These are phyloP conservation scores for Podospora pseudocomata DNA, from an alignment of 495 filamentous ascomycete genomes.

Conservation along the genomic window DNA sequence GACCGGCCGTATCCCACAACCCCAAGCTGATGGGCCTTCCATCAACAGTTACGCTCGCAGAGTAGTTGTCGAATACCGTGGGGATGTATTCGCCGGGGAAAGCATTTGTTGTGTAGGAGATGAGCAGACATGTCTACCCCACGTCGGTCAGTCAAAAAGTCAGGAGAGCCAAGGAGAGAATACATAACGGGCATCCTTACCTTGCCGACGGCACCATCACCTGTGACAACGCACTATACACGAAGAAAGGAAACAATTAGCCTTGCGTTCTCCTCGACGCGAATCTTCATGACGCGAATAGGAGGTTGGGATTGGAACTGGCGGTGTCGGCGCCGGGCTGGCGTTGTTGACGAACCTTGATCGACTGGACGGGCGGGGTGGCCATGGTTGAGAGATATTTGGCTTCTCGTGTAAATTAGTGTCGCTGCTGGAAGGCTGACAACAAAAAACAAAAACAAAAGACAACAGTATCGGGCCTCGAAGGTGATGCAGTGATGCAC, in stretches of 20 bases:
- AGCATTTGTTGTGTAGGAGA: slow-evolving; percentile 98
- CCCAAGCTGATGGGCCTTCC: slow-evolving; percentile 94
- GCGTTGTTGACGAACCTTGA: slow-evolving; percentile 47
- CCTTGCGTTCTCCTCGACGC: background rate
- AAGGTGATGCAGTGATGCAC: slow-evolving; percentile 11
- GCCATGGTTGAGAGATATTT: slow-evolving; percentile 41
- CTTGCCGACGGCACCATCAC: slow-evolving; percentile 98
- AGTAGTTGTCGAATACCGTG: slow-evolving; percentile 99
- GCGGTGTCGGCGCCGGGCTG: slow-evolving; percentile 16
- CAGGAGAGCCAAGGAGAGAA: background rate
- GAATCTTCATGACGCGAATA: background rate
- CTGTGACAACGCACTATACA: slow-evolving; percentile 90
- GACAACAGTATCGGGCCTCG: slow-evolving; percentile 9
- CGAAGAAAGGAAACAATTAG: slow-evolving; percentile 11
- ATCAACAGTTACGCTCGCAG: slow-evolving; percentile 97
- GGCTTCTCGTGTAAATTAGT: background rate
- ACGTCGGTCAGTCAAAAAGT: slow-evolving; percentile 13
- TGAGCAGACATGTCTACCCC: slow-evolving; percentile 92
- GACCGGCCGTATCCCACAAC: slow-evolving; percentile 97
- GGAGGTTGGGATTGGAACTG: slow-evolving; percentile 12
- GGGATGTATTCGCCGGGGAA: slow-evolving; percentile 99
- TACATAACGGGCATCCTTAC: slow-evolving; percentile 45
- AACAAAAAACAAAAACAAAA: background rate
- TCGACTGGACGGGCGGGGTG: slow-evolving; percentile 50
- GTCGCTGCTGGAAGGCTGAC: slow-evolving; percentile 11